Conservation (phyloP, 305 asterid species). For the Solanum hybrid region DNA sequence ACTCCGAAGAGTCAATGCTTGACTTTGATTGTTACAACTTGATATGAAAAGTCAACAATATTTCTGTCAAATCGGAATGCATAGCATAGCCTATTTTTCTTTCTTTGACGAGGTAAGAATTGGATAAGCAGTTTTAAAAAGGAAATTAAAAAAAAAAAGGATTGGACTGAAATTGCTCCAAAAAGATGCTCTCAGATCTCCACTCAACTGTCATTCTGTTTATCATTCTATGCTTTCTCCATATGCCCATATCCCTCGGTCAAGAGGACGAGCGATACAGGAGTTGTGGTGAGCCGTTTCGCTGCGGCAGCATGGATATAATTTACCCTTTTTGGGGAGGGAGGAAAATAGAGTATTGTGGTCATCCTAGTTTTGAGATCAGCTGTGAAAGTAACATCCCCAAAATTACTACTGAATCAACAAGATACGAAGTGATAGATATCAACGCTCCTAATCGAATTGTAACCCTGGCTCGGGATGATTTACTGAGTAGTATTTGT, state of each 20-base stretch:
- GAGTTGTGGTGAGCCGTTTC: conserved; percentile 19
- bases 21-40: neutral
- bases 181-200: neutral
- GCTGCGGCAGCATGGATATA: conserved; percentile 23
- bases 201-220: neutral
- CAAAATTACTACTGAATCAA: conserved; percentile 10
- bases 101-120: neutral
- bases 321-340: conserved; percentile 51
- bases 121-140: neutral
- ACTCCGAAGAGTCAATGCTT: neutral
- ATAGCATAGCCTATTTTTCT: neutral
- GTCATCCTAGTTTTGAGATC: conserved; percentile 33
- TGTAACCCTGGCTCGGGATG: conserved; percentile 34
- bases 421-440: conserved; percentile 16
- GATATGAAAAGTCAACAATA: neutral
- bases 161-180: neutral
- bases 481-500: conserved; percentile 28
- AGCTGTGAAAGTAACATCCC: conserved; percentile 15
- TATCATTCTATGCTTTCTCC: neutral
- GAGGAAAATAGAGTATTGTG: conserved; percentile 26
- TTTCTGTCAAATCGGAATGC: neutral
- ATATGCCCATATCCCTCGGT: neutral
- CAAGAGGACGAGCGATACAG: conserved; percentile 15
- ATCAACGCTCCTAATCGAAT: neutral
- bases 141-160: neutral